Evolutionary conservation across 768 basidiomycete species (phyloP), one percentile per base, ranked within the genome.

Genomic region (Tulasnella sp.): DNA sequence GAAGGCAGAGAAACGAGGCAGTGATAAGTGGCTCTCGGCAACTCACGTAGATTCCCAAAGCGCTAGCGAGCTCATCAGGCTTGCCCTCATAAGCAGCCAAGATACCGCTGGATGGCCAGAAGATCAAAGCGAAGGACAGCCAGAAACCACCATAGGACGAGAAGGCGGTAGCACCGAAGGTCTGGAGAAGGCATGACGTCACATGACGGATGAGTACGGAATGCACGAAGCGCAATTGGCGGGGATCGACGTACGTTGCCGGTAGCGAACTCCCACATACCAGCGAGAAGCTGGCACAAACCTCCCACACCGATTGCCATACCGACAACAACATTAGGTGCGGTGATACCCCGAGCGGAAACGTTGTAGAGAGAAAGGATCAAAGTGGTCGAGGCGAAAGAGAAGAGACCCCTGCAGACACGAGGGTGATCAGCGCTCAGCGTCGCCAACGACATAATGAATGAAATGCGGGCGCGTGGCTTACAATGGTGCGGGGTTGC

Each of bases 301-400:
- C 95, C 95, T 80, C 95, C 95, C 79, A 89, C 89, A 84, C 90
- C 92, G 80, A 93, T 82, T 35, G 94, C 93, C 94, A 96, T 94
- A 73, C 94, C 95, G 72, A 95, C 87, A 71, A 94, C 89, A 39
- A 90, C 88, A 78, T 95, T 94, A 55, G 92, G 90, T 35, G 51
- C 51, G 16, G 57, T 29, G 73, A 78, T 67, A 16, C 39, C 73
- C 32, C 73, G 78, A 79, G 69, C 73, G 37, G 39, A 18, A 10
- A 89, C 85, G 82, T 94, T 94, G 87, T 88, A 92, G 80, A 94
- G 80, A 5, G 92, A 94, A 44, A 94, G 86, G 76, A 95, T 90
- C 81, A 95, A 87, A 0, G 93, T 94, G 15, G 94, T 93, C 4
- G 92, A 91, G 26, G 94, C 93, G 85, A 95, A 95, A 51, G 91